Evolutionary conservation across 208 protist species (phyloP), one percentile per base, ranked within the genome.

Genomic region (Balamuthia mandrillaris): DNA sequence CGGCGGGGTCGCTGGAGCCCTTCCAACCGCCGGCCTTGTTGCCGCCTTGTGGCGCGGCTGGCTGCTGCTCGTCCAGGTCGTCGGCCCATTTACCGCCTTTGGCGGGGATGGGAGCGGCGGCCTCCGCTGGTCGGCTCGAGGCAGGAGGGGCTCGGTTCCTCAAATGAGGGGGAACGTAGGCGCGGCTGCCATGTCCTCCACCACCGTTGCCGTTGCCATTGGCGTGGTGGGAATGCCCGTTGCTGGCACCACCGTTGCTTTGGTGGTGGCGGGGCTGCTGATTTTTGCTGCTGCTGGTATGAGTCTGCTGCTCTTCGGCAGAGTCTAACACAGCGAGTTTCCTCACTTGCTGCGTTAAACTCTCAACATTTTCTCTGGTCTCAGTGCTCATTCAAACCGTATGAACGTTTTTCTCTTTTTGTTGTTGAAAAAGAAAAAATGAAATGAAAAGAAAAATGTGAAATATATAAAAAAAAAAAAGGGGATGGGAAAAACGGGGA

Each of bases 91-190:
- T 27, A 21, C 70, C 44, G 31, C 5, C 49, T 2, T 35, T 44
- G 45, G 66, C 39, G n/a, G 66, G 4, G 31, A 35, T n/a, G 12
- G 31, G 9, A 4, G 49, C 33, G 33, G 70, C 16, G 21, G 21
- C 58, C 21, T 14, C 24, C 14, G 70, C 41, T 0, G 70, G 70
- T 37, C 31, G 44, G 70, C 29, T 72, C 21, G 6, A 12, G 24
- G 9, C 37, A 31, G 66, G 21, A 24, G 56, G 44, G 66, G 56
- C 35, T 29, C 65, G 58, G 35, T 82, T 82, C 3, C 74, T 31
- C 7, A 82, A 42, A 29, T 82, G 74, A 37, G 74, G 74, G 35
- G 74, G 74, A 21, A 82, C 74, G 52, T 82, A 82, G 16, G 56
- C 66, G 66, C 66, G n/a, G n/a, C n/a, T n/a, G n/a, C n/a, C n/a